A percentile compares a stretch with the other conserved stretches of the same genome.
phyloP scores from a whole-genome alignment of 2,329 filamentous ascomycete genomes.

The Zasmidium cellare region DNA sequence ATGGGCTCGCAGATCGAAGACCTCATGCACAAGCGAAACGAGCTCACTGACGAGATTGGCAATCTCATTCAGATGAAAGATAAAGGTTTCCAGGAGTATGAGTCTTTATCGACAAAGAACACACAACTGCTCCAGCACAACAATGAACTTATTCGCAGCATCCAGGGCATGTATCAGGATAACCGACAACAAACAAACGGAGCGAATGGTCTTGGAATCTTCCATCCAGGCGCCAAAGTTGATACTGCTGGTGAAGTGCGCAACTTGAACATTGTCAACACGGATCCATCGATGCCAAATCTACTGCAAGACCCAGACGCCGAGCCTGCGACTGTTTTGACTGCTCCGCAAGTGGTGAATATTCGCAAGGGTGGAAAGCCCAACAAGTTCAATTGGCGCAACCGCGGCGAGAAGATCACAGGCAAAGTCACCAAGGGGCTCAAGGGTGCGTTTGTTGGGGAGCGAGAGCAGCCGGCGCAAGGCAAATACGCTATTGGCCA shows the following conservation, averaged over 20 bases:
- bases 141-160: constrained; percentile 90
- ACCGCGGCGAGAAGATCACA: constrained; percentile 87
- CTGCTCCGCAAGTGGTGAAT: constrained; percentile 89
- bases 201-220: constrained; percentile 65
- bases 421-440: constrained; percentile 94
- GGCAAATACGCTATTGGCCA: constrained; percentile 32
- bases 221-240: constrained; percentile 34
- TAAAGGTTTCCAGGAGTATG: constrained; percentile 91
- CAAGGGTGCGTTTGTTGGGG: constrained; percentile 77
- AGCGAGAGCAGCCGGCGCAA: constrained; percentile 22
- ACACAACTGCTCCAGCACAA: constrained; percentile 92
- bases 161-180: constrained; percentile 88
- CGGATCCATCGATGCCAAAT: constrained; percentile 41
- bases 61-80: constrained; percentile 83
- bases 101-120: constrained; percentile 92
- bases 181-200: constrained; percentile 51
- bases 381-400: constrained; percentile 99
- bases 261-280: constrained; percentile 32
- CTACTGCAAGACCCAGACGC: constrained; percentile 61
- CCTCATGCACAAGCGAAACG: constrained; percentile 82
- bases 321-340: constrained; percentile 58
- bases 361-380: constrained; percentile 83
- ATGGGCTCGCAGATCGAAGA: constrained; percentile 76
- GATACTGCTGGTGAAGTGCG: constrained; percentile 44
- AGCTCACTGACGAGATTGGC: constrained; percentile 80